These are phyloP conservation scores for Kurtzmaniella quercitrusa DNA, from an alignment of 1,139 yeast species.

Conservation along the genomic window DNA sequence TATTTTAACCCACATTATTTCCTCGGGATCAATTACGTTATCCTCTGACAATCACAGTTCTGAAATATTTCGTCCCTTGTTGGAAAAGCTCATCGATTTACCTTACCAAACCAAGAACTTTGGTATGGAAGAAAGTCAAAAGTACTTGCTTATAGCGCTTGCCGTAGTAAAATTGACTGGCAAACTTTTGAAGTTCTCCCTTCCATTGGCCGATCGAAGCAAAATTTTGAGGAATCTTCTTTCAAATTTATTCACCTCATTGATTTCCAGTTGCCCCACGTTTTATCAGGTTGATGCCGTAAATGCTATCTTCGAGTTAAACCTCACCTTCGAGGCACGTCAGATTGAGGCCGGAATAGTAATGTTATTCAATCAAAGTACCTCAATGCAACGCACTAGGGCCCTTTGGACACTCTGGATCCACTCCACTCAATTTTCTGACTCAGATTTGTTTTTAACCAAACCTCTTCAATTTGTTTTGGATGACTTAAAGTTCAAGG, in stretches of 20 bases:
- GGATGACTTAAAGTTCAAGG: constrained; percentile 51
- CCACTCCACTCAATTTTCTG: constrained; percentile 44
- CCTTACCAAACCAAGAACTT: constrained; percentile 6
- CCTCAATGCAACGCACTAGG: constrained; percentile 29
- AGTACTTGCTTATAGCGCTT: constrained; percentile 29
- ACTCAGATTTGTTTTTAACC: constrained; percentile 45
- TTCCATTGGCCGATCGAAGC: constrained; percentile 22
- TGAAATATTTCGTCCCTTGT: not conserved
- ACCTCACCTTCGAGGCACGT: constrained; percentile 19
- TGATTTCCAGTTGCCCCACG: constrained; percentile 42
- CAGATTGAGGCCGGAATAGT: constrained; percentile 61
- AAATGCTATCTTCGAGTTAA: constrained; percentile 43
- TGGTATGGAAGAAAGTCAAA: constrained; percentile 15
- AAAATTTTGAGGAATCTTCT: constrained; percentile 33
- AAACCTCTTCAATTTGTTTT: constrained; percentile 67
- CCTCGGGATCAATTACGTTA: constrained; percentile 27
- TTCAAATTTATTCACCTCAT: constrained; percentile 44
- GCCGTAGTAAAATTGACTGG: constrained; percentile 46
- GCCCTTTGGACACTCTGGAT: constrained; percentile 60
- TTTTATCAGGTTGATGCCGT: constrained; percentile 62
- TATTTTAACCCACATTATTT: constrained; percentile 19
- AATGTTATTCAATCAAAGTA: constrained; percentile 37
- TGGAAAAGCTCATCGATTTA: not conserved
- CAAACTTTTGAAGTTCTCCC: constrained; percentile 24
- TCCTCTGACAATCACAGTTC: not conserved